Base-by-base conservation (phyloP, 106 monocot genomes). In the Dactylorhiza incarnata region DNA sequence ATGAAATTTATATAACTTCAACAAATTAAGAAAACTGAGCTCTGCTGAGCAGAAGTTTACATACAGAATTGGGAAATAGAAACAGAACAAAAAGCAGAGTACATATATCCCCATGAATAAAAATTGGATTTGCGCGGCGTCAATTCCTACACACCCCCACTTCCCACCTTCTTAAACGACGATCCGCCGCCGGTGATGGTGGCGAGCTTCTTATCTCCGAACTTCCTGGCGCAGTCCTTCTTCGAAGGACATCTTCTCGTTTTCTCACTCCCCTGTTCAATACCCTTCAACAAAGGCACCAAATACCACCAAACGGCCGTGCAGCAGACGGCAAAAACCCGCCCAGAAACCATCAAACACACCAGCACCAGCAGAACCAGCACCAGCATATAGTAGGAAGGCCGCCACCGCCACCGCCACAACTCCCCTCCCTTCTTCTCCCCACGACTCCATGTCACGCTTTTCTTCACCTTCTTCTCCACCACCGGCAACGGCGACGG, bases 241-340 rank as follows among this genome's bases (percentile, higher is more conserved):
- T 11, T 29, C 4, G 0, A 5, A 24, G 12, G 1, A 2, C 29
- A 23, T 66, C 17, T 66, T 12, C 25, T 66, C 29, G 24, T 37
- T 5, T 47, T 48, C 29, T 25, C 65, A 65, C 63, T 59, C 22
- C 22, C 50, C 49, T 46, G 29, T 10, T 74, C 61, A 49, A 53
- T n/a, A 0, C 54, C 80, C 20, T n/a, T 68, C 56, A 80, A 29
- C 17, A 59, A 65, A 0, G 87, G 87, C 81, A 81, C 47, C 73
- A 83, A 13, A 55, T 85, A 90, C 90, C 87, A 90, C 84, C 81
- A 85, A 45, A 81, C 44, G 0, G 81, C 78, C 10, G 87, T 87
- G 74, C 90, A 90, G 52, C 87, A 90, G 13, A 87, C 85, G 2
- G 90, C 90, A 47, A 85, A 82, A 17, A 78, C 73, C 76, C 81